Evolutionary conservation across 805 yeast genomes (phyloP).

Genomic region (Starmerella gropengiesseri): DNA sequence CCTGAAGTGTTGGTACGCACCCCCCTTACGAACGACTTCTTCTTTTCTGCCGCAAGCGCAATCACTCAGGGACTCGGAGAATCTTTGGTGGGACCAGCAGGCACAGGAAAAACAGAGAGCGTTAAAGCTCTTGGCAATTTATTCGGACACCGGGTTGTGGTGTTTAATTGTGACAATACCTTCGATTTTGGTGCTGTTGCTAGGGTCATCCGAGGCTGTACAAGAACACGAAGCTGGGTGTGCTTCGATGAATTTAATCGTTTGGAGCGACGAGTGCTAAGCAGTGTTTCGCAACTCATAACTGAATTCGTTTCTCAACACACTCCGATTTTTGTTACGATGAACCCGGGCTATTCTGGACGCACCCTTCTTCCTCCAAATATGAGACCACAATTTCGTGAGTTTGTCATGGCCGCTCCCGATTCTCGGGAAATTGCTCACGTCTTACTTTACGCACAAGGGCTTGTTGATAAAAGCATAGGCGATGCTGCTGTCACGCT

Average conservation of each 20-base stretch:
- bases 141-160: slow-evolving; percentile 70
- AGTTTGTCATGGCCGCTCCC: slow-evolving; percentile 62
- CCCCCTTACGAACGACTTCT: slow-evolving; percentile 55
- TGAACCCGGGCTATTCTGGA: slow-evolving; percentile 85
- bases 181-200: slow-evolving; percentile 74
- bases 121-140: slow-evolving; percentile 72
- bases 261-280: slow-evolving; percentile 54
- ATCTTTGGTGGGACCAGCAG: slow-evolving; percentile 90
- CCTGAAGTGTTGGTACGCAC: slow-evolving; percentile 68
- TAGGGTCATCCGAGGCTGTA: slow-evolving; percentile 64
- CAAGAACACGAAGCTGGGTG: slow-evolving; percentile 84
- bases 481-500: slow-evolving; percentile 45
- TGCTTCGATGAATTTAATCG: slow-evolving; percentile 94
- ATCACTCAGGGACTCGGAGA: slow-evolving; percentile 70
- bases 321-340: slow-evolving; percentile 70
- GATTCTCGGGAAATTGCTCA: slow-evolving; percentile 59
- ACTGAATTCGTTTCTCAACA: slow-evolving; percentile 40
- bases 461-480: slow-evolving; percentile 37
- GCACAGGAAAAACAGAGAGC: slow-evolving; percentile 92
- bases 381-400: slow-evolving; percentile 63
- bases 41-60: slow-evolving; percentile 62
- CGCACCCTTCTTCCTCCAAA: slow-evolving; percentile 78
- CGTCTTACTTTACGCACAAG: slow-evolving; percentile 61
- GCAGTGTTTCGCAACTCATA: slow-evolving; percentile 76
- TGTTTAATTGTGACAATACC: slow-evolving; percentile 83